These are phyloP conservation scores for Pythium myriotylum DNA, from an alignment of 352 stramenopile species.

Conservation along the genomic window DNA sequence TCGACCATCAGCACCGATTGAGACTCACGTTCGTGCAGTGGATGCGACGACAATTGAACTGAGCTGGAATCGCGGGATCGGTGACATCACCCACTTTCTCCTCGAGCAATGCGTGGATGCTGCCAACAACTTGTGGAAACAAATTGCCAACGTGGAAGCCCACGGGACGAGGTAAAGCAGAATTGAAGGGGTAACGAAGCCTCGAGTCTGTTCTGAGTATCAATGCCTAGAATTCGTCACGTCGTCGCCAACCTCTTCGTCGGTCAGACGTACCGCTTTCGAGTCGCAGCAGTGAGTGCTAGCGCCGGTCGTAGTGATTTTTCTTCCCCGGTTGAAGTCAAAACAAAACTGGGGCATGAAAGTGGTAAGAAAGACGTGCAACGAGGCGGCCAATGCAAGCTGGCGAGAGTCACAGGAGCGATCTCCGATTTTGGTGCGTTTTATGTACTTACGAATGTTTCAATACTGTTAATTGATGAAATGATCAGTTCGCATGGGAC, in stretches of 20 bases:
- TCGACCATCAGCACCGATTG: conserved; percentile 7
- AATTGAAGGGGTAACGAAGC: too few species aligned
- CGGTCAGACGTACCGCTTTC: conserved; percentile 34
- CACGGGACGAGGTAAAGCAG: neutral
- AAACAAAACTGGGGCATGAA: neutral
- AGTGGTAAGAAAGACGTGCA: neutral
- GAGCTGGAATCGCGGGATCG: conserved; percentile 4
- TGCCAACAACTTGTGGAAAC: conserved; percentile 28
- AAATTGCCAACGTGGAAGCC: conserved; percentile 23
- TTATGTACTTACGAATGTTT: too few species aligned
- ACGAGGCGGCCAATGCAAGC: too few species aligned
- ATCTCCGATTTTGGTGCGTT: too few species aligned
- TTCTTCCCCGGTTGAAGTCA: conserved; percentile 7
- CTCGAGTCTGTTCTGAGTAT: too few species aligned
- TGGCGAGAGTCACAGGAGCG: too few species aligned
- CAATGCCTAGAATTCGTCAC: neutral
- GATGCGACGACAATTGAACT: conserved; percentile 14
- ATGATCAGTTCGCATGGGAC: too few species aligned
- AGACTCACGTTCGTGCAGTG: conserved; percentile 1
- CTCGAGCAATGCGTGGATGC: conserved; percentile 32
- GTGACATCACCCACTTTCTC: conserved; percentile 13
- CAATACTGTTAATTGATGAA: too few species aligned
- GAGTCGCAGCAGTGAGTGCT: conserved; percentile 20
- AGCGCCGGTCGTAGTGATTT: conserved; percentile 26
- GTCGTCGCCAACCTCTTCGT: conserved; percentile 23